A percentile compares a stretch with the other conserved stretches of the same genome.
Conservation (phyloP, 164 flowering plant genomes). For the Vitis cinerea region DNA sequence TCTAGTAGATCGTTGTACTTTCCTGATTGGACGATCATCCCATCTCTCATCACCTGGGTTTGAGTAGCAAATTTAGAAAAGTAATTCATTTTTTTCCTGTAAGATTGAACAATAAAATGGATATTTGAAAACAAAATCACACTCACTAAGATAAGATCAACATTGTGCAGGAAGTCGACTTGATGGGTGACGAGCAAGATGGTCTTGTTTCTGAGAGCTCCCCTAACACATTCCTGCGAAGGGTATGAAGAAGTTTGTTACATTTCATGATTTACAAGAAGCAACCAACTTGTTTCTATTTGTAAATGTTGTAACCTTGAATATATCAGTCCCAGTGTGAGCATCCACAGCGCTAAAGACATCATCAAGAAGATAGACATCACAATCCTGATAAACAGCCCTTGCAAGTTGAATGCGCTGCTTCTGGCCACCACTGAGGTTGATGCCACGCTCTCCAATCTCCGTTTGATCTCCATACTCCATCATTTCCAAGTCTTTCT, state of each 20-base stretch:
- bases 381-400: slow-evolving; percentile 94
- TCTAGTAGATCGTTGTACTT: slow-evolving; percentile 63
- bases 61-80: background rate
- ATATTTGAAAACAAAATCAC: background rate
- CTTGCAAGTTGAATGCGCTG: slow-evolving; percentile 96
- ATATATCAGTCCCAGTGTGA: slow-evolving; percentile 93
- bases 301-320: slow-evolving; percentile 55
- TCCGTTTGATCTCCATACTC: slow-evolving; percentile 96
- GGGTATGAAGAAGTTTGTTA: background rate
- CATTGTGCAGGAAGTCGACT: slow-evolving; percentile 92
- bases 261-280: background rate
- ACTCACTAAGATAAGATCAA: slow-evolving; percentile 78
- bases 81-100: background rate
- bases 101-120: background rate
- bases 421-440: slow-evolving; percentile 98
- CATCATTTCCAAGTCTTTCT: slow-evolving; percentile 95
- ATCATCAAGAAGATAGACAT: slow-evolving; percentile 92
- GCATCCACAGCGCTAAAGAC: slow-evolving; percentile 98
- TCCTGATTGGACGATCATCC: slow-evolving; percentile 89
- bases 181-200: slow-evolving; percentile 93
- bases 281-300: background rate
- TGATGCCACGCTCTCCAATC: slow-evolving; percentile 98
- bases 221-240: slow-evolving; percentile 89
- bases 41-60: slow-evolving; percentile 93
- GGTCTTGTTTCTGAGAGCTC: slow-evolving; percentile 75